Evolutionary conservation across 202 grass and related monocot genomes (phyloP), one percentile per base, ranked within the genome.

Genomic region (Digitaria exilis): DNA sequence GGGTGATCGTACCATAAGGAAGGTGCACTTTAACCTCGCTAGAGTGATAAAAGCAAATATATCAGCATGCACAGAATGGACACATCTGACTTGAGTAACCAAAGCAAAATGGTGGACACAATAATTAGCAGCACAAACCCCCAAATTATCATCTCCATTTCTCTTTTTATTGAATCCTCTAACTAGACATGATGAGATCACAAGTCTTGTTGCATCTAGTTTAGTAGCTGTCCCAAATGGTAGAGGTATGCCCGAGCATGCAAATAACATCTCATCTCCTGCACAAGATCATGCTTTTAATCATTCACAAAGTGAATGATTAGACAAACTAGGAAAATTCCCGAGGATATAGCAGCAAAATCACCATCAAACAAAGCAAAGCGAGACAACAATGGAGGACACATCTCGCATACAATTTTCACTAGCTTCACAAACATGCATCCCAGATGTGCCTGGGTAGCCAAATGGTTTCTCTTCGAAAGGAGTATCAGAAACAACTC

Each of bases 351-450:
- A 77, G 29, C 15, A 77, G 41, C 17, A 78, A 6, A 71, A 46
- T 85, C 7, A 85, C 83, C 75, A 71, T 78, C 75, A 78, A 71
- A 79, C 75, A 85, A 63, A 24, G 75, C 74, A 62, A 79, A n/a
- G 2, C 0, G 83, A 62, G 83, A 71, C 55, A 1, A 85, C 54
- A 42, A 22, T 63, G 30, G 15, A 46, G 1, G 19, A 42, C 12
- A 43, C 16, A 69, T 56, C 52, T 24, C 21, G n/a, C n/a, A n/a
- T n/a, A n/a, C n/a, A n/a, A n/a, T n/a, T n/a, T n/a, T n/a, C n/a
- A n/a, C n/a, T n/a, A n/a, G n/a, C n/a, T n/a, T n/a, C n/a, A n/a
- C n/a, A n/a, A n/a, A n/a, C n/a, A n/a, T n/a, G n/a, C n/a, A n/a
- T n/a, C n/a, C n/a, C n/a, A n/a, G n/a, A n/a, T n/a, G n/a, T n/a